These are phyloP conservation scores for Xylariomycetidae sp. DNA, from an alignment of 2,329 filamentous ascomycete genomes.

Conservation along the genomic window DNA sequence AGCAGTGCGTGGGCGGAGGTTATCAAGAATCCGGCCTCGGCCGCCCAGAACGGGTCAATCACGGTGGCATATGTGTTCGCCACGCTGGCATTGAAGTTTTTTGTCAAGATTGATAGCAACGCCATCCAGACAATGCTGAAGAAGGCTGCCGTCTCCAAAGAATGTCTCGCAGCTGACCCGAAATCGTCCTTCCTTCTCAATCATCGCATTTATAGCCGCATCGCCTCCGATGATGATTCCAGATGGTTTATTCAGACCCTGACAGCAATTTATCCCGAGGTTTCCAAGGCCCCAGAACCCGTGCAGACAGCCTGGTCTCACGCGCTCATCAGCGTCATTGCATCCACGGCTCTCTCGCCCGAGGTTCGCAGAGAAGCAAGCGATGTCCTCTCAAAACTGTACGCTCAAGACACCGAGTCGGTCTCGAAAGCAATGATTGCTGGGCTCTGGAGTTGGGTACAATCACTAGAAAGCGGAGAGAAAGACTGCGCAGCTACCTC, in stretches of 20 bases:
- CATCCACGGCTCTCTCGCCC: conserved; percentile 54
- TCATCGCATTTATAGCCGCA: conserved; percentile 75
- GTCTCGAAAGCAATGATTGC: conserved; percentile 60
- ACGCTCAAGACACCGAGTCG: conserved; percentile 50
- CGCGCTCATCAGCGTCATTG: conserved; percentile 73
- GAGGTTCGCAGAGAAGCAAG: conserved; percentile 58
- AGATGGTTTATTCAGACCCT: conserved; percentile 71
- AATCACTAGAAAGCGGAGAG: conserved; percentile 59
- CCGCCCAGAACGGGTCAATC: conserved; percentile 77
- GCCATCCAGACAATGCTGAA: conserved; percentile 43
- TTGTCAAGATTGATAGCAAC: conserved; percentile 50
- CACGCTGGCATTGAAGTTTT: conserved; percentile 52
- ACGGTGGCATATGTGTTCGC: conserved; percentile 70
- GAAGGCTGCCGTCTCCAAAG: conserved; percentile 56
- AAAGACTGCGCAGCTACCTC: conserved; percentile 68
- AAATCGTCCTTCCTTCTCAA: conserved; percentile 87
- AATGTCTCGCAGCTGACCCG: conserved; percentile 63
- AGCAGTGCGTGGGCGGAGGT: conserved; percentile 73
- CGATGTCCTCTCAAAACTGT: conserved; percentile 57
- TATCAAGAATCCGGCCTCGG: conserved; percentile 66
- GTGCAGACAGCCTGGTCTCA: conserved; percentile 73
- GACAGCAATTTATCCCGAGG: conserved; percentile 48
- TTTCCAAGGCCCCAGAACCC: conserved; percentile 44
- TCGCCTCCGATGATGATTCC: conserved; percentile 68
- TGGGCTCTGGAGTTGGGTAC: conserved; percentile 77